Percentiles rank a stretch among this genome's conserved stretches.
These are phyloP conservation scores for Tylopilus rubrobrunneus DNA, from an alignment of 768 basidiomycete species.

Conservation along the genomic window DNA sequence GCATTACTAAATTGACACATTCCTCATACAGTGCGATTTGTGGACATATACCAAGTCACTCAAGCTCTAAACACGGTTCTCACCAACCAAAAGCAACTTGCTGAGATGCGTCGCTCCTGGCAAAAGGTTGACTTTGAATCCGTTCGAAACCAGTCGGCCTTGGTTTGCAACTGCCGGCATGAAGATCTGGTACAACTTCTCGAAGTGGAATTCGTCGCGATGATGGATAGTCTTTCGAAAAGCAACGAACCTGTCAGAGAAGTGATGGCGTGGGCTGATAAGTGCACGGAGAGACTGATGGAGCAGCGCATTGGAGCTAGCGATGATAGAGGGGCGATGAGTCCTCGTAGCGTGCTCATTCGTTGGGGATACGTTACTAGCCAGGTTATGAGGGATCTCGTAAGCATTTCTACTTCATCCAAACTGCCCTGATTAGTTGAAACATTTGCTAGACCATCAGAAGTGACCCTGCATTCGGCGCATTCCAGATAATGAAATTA, in stretches of 20 bases:
- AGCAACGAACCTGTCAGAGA: slow-evolving; percentile 79
- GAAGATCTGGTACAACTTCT: slow-evolving; percentile 83
- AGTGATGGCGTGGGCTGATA: slow-evolving; percentile 89
- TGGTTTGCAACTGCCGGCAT: slow-evolving; percentile 90
- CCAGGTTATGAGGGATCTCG: slow-evolving; percentile 89
- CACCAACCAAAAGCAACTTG: slow-evolving; percentile 79
- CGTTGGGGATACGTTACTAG: slow-evolving; percentile 92
- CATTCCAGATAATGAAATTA: slow-evolving; percentile 87
- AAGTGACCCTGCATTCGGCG: slow-evolving; percentile 88
- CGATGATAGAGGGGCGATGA: slow-evolving; percentile 79
- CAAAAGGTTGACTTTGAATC: slow-evolving; percentile 86
- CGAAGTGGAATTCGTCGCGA: slow-evolving; percentile 77
- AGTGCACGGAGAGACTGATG: slow-evolving; percentile 83
- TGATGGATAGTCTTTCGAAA: slow-evolving; percentile 70
- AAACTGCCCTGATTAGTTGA: neutral
- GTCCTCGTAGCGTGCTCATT: slow-evolving; percentile 82
- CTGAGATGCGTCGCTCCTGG: slow-evolving; percentile 87
- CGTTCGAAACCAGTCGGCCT: slow-evolving; percentile 86
- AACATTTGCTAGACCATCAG: slow-evolving; percentile 67
- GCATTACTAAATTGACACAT: slow-evolving; percentile 4
- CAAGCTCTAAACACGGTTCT: slow-evolving; percentile 87
- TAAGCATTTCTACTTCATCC: slow-evolving; percentile 35
- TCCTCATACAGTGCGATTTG: slow-evolving; percentile 65
- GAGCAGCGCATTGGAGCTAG: slow-evolving; percentile 55
- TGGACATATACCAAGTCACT: slow-evolving; percentile 90